Evolutionary conservation across 179 eudicot species (phyloP), one percentile per base, ranked within the genome.

Genomic region (Patellifolia procumbens): DNA sequence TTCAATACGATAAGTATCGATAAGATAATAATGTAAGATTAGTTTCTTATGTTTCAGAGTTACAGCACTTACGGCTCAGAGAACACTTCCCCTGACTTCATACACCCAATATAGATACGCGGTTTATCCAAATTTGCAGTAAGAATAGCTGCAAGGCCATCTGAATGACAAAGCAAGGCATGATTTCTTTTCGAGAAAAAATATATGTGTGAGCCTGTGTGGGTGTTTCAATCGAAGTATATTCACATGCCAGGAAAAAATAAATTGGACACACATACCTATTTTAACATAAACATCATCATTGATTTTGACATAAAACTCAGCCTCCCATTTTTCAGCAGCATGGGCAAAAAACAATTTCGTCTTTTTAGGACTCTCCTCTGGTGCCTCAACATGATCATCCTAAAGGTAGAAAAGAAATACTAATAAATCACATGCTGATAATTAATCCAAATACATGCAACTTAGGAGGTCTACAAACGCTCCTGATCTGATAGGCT

Each of bases 41-140:
- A 61, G 17, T n/a, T 51, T 43, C 37, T 12, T n/a, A 35, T 19
- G 28, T 19, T 70, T 31, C n/a, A 51, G 75, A 58, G 55, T 48
- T 32, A 75, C 32, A 51, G 81, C 69, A 89, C 97, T 88, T 87
- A 94, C 97, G 81, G 84, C 63, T 94, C 90, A 82, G 96, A 89
- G 85, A 89, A 90, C 81, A 94, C 98, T 85, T 91, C 89, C 61
- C 98, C 98, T 35, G 97, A 92, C 81, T 88, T 90, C 98, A 94
- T 94, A 79, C 98, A 94, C 74, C 98, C 98, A 69, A 94, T 88
- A 81, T 90, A 94, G 58, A 80, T 90, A 51, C 88, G 93, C 75
- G 94, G 91, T 72, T 83, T 84, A 52, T 86, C 89, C 85, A 90
- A 79, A 83, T 94, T 86, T 64, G 78, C 80, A 32, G 96, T 76